These are phyloP conservation scores for Fragilariopsis cylindrus DNA, from an alignment of 108 stramenopile species.

Conservation along the genomic window DNA sequence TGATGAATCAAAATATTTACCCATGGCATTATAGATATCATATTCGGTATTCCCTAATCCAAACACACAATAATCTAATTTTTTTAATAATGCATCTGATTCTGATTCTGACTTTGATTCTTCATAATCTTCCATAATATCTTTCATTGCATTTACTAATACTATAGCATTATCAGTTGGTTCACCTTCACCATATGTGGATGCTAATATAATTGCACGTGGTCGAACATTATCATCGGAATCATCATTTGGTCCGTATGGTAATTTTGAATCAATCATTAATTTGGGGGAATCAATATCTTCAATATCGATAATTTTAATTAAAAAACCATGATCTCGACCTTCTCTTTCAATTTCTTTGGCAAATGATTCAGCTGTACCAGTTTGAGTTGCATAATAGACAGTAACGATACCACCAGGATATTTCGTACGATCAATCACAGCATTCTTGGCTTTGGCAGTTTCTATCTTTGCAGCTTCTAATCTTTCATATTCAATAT, in stretches of 20 bases:
- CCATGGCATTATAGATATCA: conserved; percentile 97
- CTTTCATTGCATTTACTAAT: conserved; percentile 69
- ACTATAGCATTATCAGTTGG: conserved; percentile 95
- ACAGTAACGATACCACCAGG: conserved; percentile 78
- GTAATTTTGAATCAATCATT: conserved; percentile 27
- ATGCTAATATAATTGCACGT: conserved; percentile 83
- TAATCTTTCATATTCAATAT: not conserved
- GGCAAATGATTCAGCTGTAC: conserved; percentile 97
- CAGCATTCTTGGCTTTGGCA: not conserved
- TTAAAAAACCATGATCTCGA: conserved; percentile 77
- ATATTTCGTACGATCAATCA: conserved; percentile 41
- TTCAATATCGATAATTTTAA: conserved; percentile 87
- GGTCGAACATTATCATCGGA: conserved; percentile 16
- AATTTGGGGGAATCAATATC: conserved; percentile 67
- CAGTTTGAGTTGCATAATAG: conserved; percentile 97
- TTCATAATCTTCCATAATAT: conserved; percentile 28
- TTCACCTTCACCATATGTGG: conserved; percentile 99
- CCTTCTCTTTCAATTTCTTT: conserved; percentile 81
- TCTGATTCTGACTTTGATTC: conserved; percentile 20
- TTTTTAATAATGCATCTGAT: conserved; percentile 24
- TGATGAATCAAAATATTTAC: conserved; percentile 78
- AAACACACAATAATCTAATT: conserved; percentile 90
- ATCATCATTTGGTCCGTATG: conserved; percentile 42
- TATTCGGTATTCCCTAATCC: conserved; percentile 98
- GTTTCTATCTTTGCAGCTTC: not conserved